Percentiles rank a stretch among this genome's conserved stretches.
These are phyloP conservation scores for Aspergillus nanangensis DNA, from an alignment of 495 filamentous ascomycete species.

Conservation along the genomic window DNA sequence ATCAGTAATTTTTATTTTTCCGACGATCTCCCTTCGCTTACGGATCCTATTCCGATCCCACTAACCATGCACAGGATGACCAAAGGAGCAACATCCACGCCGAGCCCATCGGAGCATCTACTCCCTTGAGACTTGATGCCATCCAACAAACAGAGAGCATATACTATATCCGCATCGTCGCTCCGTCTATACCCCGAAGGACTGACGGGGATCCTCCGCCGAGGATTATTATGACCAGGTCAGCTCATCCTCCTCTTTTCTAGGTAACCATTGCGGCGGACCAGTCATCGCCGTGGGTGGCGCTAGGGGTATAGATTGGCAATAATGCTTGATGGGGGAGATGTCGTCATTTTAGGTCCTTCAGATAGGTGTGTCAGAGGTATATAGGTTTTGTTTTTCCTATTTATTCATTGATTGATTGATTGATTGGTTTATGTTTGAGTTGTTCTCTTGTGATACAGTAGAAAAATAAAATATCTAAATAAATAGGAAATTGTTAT, in stretches of 20 bases:
- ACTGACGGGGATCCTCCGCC: neutral
- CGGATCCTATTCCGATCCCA: slow-evolving; percentile 14
- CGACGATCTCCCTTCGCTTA: slow-evolving; percentile 10
- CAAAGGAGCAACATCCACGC: slow-evolving; percentile 19
- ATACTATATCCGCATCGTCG: too few species aligned
- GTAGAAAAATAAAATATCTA: too few species aligned
- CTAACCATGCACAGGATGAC: slow-evolving; percentile 11
- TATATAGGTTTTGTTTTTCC: too few species aligned
- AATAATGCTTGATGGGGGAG: neutral
- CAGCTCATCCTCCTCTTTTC: neutral
- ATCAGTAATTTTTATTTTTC: neutral
- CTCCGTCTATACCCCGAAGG: too few species aligned
- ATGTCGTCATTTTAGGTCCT: too few species aligned
- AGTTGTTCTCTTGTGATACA: too few species aligned
- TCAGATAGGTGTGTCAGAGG: too few species aligned
- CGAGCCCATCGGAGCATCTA: neutral
- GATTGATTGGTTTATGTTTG: too few species aligned
- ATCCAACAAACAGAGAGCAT: too few species aligned
- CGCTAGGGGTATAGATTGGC: neutral
- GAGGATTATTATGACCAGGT: neutral
- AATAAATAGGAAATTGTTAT: too few species aligned
- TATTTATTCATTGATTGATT: too few species aligned
- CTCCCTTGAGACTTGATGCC: neutral
- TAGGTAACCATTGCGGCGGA: neutral
- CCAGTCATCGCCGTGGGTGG: too few species aligned